phyloP scores from a whole-genome alignment of 208 protist species.

The Herpetomonas muscarum region DNA sequence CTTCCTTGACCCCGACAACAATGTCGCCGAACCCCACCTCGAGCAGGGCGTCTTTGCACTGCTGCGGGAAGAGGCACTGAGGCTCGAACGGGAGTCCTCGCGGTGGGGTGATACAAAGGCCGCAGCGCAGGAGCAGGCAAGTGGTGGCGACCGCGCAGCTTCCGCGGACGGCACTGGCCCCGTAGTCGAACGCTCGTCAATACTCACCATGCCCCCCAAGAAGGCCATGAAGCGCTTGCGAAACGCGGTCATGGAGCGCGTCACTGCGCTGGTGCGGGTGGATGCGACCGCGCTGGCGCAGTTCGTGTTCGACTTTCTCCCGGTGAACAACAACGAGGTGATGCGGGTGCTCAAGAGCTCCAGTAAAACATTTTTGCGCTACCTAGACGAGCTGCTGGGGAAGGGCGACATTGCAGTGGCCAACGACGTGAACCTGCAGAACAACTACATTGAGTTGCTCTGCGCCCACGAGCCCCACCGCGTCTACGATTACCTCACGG shows the following conservation, averaged over 20 bases:
- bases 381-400: slow-evolving; percentile 66
- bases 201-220: neutral
- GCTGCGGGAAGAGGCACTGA: slow-evolving; percentile 43
- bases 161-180: no score
- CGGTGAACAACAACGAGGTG: slow-evolving; percentile 60
- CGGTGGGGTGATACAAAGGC: neutral
- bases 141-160: no score
- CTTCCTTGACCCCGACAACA: slow-evolving; percentile 49
- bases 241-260: slow-evolving; percentile 48
- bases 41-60: slow-evolving; percentile 50
- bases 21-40: slow-evolving; percentile 34
- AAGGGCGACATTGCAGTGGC: slow-evolving; percentile 36
- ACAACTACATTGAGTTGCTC: slow-evolving; percentile 81
- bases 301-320: slow-evolving; percentile 70
- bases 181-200: no score
- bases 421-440: slow-evolving; percentile 64
- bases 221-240: slow-evolving; percentile 28
- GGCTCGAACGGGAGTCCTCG: slow-evolving; percentile 7
- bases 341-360: slow-evolving; percentile 56
- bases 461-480: slow-evolving; percentile 46
- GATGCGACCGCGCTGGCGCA: slow-evolving; percentile 59
- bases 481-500: slow-evolving; percentile 57
- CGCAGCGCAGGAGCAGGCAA: neutral
- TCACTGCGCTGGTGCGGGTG: slow-evolving; percentile 44
- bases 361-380: slow-evolving; percentile 57